phyloP scores from a whole-genome alignment of 192 early-diverging fungal species.

The Linnemannia hyalina region DNA sequence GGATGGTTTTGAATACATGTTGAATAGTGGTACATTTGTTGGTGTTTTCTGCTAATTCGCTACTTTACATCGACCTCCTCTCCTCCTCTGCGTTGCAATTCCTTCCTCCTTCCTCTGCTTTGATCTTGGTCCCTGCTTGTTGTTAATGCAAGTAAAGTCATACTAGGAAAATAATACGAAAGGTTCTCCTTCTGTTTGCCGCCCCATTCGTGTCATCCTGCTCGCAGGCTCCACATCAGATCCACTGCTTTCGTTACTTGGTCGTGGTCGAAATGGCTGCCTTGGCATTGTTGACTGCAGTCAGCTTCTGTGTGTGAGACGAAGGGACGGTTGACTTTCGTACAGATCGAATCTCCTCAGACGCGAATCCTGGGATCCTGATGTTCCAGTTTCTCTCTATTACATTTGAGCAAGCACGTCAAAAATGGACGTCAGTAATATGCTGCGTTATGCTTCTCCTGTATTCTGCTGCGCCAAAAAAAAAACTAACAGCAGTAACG shows the following conservation, averaged over 20 bases:
- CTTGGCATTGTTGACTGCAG: conserved; percentile 70
- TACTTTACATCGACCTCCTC: not conserved
- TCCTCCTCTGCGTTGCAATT: not conserved
- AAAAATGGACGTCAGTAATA: not conserved
- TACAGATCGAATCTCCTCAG: conserved; percentile 85
- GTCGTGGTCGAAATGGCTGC: conserved; percentile 20
- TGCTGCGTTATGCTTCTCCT: not conserved
- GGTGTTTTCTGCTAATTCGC: not conserved
- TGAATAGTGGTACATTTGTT: not conserved
- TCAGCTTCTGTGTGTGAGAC: conserved; percentile 73
- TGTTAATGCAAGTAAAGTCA: not conserved
- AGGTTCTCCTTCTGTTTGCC: not conserved
- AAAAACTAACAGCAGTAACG: not conserved
- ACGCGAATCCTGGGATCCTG: conserved; percentile 88
- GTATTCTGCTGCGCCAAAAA: not conserved
- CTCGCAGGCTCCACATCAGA: no score
- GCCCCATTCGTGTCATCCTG: no score
- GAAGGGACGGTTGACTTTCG: conserved; percentile 74
- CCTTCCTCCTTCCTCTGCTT: not conserved
- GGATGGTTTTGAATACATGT: not conserved
- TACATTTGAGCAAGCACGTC: not conserved
- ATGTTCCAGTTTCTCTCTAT: conserved; percentile 91
- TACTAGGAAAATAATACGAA: not conserved
- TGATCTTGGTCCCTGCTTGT: not conserved
- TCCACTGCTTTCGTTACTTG: conserved; percentile 11